Base-by-base conservation (phyloP, 345 rosid genomes). In the Syzygium grande region DNA sequence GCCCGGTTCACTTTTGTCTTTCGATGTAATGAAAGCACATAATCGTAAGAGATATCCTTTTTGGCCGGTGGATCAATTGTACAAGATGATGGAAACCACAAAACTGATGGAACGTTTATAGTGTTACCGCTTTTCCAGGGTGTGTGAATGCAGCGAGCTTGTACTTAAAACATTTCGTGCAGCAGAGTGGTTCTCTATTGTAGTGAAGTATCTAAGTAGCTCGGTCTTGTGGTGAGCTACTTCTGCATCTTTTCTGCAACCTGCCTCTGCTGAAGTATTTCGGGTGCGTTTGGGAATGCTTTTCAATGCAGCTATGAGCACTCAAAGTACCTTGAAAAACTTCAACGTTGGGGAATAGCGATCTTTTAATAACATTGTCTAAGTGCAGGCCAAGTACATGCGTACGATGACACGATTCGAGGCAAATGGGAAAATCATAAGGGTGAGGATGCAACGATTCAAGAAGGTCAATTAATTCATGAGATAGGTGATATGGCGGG, bases 21-120 rank as follows among this genome's bases (percentile, higher is more conserved):
- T 73, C 49, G 21, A 68, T 22, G 86, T 85, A 83, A 78, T 78
- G 85, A 87, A 61, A 61, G 83, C 84, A 63, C 73, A 38, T 22
- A 73, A 73, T 73, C 83, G 49, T 41, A 73, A 38, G 49, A 73
- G 80, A 38, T 73, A 23, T 58, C 63, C 12, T 73, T 73, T 73
- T 73, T 73, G 83, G 49, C 83, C 49, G 2, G 49, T 73, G 80
- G 41, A 38, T 73, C 49, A 29, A 61, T 43, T 73, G 88, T 86
- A 53, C 80, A 87, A 63, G 78, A 25, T 25, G 84, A 49, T 49
- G 85, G 88, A 58, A 86, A 86, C 86, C 84, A 78, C 83, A 22
- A 85, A 63, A 84, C 22, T 58, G 54, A 51, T 23, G 43, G 15
- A 58, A 84, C 46, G 21, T 68, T 34, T 41, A 21, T 51, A 41